Percentiles rank a stretch among this genome's conserved stretches.
Conservation (phyloP, 257 asterid genomes). For the Marsdenia floribunda region DNA sequence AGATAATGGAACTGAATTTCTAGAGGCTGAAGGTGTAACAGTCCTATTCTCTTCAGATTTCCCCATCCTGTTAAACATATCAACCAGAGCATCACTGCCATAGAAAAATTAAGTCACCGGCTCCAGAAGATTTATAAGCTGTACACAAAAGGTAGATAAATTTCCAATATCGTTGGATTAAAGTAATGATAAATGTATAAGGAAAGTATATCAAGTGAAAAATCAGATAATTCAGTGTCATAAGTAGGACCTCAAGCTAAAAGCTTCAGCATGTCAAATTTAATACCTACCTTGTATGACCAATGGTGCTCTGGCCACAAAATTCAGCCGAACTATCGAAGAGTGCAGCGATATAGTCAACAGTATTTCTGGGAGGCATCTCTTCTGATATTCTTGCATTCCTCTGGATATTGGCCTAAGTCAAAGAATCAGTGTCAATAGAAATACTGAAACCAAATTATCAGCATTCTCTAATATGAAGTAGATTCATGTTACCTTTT, state of each 20-base stretch:
- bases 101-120: conserved; percentile 12
- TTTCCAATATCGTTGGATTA: background rate
- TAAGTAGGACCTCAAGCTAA: conserved; percentile 5
- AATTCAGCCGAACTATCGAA: conserved; percentile 28
- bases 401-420: conserved; percentile 27
- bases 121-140: conserved; percentile 9
- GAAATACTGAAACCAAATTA: conserved; percentile 1
- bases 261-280: conserved; percentile 8
- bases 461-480: background rate
- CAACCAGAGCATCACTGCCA: conserved; percentile 35
- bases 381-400: conserved; percentile 33
- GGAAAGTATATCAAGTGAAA: background rate
- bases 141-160: conserved; percentile 3
- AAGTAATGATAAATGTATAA: background rate
- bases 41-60: conserved; percentile 29
- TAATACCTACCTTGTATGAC: conserved; percentile 31
- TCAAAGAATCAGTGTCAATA: conserved; percentile 10
- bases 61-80: conserved; percentile 28
- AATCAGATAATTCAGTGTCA: background rate
- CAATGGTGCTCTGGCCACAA: conserved; percentile 20
- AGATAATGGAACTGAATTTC: conserved; percentile 20
- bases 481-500: conserved; percentile 8
- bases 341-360: conserved; percentile 20
- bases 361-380: conserved; percentile 29
- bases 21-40: conserved; percentile 20